A percentile compares a stretch with the other conserved stretches of the same genome.
Evolutionary conservation across 768 basidiomycete species (phyloP).

Genomic region (Phaeolepiota aurea): DNA sequence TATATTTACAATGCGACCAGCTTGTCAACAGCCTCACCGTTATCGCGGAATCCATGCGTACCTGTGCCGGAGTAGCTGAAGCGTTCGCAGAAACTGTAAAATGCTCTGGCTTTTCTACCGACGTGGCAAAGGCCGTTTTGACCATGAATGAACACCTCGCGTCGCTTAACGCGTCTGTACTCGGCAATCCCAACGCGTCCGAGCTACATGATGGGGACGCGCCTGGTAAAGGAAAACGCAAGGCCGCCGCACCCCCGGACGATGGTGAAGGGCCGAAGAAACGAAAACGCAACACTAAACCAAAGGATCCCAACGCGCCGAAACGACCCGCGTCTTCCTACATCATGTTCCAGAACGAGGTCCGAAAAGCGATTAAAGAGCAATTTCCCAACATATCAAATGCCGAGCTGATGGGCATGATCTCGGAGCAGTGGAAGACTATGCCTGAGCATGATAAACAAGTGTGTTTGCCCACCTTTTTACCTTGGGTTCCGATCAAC

Average conservation of each 20-base stretch:
- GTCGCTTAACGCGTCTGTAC: constrained; percentile 11
- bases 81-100: constrained; percentile 44
- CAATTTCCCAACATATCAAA: constrained; percentile 59
- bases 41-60: constrained; percentile 57
- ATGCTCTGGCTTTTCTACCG: constrained; percentile 21
- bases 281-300: constrained; percentile 55
- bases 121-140: constrained; percentile 6
- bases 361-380: constrained; percentile 66
- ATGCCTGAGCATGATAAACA: constrained; percentile 66
- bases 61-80: constrained; percentile 54
- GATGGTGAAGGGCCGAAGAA: constrained; percentile 39
- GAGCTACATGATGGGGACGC: too few relatives aligned
- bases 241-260: constrained; percentile 27
- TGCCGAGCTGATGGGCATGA: constrained; percentile 61
- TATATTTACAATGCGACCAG: too few relatives aligned
- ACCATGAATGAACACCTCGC: constrained; percentile 5
- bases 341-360: constrained; percentile 89
- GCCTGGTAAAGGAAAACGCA: constrained; percentile 42
- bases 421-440: constrained; percentile 66
- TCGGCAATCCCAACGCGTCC: constrained; percentile 3
- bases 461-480: constrained; percentile 34
- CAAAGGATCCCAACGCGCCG: constrained; percentile 88
- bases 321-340: constrained; percentile 92
- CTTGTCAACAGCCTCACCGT: constrained; percentile 44
- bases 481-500: not conserved